Percentiles rank a stretch among this genome's conserved stretches.
phyloP scores from a whole-genome alignment of 2,329 filamentous ascomycete species.

The Fusarium virguliforme region DNA sequence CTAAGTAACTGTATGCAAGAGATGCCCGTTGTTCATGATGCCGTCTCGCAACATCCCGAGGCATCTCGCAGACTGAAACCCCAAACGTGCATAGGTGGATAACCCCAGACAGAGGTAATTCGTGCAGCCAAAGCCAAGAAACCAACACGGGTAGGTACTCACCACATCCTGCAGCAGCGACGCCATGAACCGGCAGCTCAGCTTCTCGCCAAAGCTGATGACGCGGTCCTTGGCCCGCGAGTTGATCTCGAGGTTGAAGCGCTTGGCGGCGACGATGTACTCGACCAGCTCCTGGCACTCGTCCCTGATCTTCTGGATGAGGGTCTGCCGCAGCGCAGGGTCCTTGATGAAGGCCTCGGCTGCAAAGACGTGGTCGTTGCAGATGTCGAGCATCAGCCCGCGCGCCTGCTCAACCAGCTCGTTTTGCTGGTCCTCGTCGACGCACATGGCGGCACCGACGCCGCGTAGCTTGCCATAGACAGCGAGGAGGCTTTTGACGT shows the following conservation, averaged over 20 bases:
- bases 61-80: conserved; percentile 8
- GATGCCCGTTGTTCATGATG: background rate
- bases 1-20: background rate
- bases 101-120: conserved; percentile 12
- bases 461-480: conserved; percentile 72
- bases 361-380: conserved; percentile 84
- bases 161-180: conserved; percentile 83
- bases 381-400: conserved; percentile 84
- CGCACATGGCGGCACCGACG: conserved; percentile 68
- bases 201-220: conserved; percentile 94
- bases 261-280: conserved; percentile 76
- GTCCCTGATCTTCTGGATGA: conserved; percentile 77
- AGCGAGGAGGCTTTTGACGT: conserved; percentile 66
- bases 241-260: conserved; percentile 82
- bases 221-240: conserved; percentile 87
- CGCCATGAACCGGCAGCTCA: conserved; percentile 94
- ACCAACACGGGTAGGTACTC: conserved; percentile 32
- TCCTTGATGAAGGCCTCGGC: conserved; percentile 75
- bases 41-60: background rate
- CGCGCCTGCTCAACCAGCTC: conserved; percentile 76
- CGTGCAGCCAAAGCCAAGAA: conserved; percentile 18
- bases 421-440: conserved; percentile 66
- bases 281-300: conserved; percentile 88
- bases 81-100: background rate
- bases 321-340: conserved; percentile 68